Conservation (phyloP, 768 basidiomycete species). For the Ramaria rubella region DNA sequence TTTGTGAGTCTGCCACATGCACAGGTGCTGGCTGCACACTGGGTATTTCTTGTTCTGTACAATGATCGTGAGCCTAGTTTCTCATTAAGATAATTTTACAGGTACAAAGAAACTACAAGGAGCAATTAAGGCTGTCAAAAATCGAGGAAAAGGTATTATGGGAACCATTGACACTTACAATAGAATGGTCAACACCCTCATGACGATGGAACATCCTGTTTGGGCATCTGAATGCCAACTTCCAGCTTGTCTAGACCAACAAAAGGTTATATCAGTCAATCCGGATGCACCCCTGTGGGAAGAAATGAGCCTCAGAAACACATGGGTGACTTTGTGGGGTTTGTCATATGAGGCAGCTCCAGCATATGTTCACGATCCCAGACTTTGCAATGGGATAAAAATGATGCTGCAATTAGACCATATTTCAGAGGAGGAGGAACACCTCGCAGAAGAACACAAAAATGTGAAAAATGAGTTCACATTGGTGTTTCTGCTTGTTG, state of each 20-base stretch:
- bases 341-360: neutral
- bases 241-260: too few relatives aligned
- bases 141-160: neutral
- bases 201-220: neutral
- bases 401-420: neutral
- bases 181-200: neutral
- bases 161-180: neutral
- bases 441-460: neutral
- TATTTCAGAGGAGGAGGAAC: neutral
- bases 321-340: neutral
- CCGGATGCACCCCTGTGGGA: neutral
- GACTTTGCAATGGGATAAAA: neutral
- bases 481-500: neutral
- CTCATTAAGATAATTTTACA: too few relatives aligned
- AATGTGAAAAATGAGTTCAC: neutral
- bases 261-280: neutral
- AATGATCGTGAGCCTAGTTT: too few relatives aligned
- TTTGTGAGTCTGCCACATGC: neutral
- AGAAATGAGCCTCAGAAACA: neutral
- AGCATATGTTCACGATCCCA: too few relatives aligned
- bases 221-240: neutral
- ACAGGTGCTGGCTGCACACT: neutral
- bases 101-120: neutral
- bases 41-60: too few relatives aligned
- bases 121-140: neutral